Conservation (phyloP, 31 red algal genomes). For the Asparagopsis taxiformis region DNA sequence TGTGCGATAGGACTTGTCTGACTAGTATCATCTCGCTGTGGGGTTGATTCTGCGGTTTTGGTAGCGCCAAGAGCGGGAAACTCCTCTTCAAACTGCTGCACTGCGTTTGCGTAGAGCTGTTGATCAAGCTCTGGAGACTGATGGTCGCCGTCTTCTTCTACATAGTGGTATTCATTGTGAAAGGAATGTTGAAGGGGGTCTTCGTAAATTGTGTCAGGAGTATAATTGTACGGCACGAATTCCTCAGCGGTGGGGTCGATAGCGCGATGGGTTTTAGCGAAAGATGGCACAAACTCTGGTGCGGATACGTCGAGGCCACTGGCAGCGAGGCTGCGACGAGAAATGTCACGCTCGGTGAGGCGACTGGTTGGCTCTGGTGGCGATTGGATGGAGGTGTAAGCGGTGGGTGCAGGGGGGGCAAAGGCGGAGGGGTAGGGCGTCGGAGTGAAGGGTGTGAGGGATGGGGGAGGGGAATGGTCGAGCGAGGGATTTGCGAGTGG, state of each 20-base stretch:
- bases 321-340: slow-evolving; percentile 30
- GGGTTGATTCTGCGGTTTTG: background rate
- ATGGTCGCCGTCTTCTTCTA: too few species aligned
- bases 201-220: too few species aligned
- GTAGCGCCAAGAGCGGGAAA: slow-evolving; percentile 36
- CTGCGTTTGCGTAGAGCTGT: slow-evolving; percentile 27
- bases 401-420: too few species aligned
- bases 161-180: too few species aligned
- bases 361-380: slow-evolving; percentile 8
- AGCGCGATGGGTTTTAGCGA: slow-evolving; percentile 32
- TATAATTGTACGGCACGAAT: too few species aligned
- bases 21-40: background rate
- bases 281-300: slow-evolving; percentile 67
- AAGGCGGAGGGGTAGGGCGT: too few species aligned
- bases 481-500: background rate
- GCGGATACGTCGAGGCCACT: slow-evolving; percentile 55
- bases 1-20: slow-evolving; percentile 4
- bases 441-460: background rate
- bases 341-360: slow-evolving; percentile 28
- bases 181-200: too few species aligned
- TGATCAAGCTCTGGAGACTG: too few species aligned
- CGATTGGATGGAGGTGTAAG: slow-evolving; percentile 1
- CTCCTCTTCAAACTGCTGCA: slow-evolving; percentile 62
- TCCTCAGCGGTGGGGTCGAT: too few species aligned
- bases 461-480: background rate